Evolutionary conservation across 2,329 filamentous ascomycete species (phyloP).

Genomic region (Mariannaea elegans): DNA sequence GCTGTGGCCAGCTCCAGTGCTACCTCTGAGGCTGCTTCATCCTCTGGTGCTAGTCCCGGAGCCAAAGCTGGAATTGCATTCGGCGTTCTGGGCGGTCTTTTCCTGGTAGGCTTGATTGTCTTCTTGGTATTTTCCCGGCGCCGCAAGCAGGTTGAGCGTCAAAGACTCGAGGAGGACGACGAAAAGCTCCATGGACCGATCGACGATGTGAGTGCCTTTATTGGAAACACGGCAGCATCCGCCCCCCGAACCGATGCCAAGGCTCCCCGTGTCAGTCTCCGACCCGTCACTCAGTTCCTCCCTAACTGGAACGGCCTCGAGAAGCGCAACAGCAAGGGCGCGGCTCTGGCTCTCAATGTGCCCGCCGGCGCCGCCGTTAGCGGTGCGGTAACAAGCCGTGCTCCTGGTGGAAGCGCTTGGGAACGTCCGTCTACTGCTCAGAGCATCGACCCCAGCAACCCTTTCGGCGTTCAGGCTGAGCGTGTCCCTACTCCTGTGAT

Average conservation of each 20-base stretch:
- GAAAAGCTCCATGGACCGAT: conserved; percentile 66
- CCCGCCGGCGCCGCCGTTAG: conserved; percentile 35
- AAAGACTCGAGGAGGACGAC: conserved; percentile 63
- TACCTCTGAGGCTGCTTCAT: conserved; percentile 29
- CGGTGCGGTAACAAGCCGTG: conserved; percentile 32
- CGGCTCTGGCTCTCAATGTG: conserved; percentile 50
- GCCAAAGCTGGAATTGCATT: conserved; percentile 85
- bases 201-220: conserved; percentile 37
- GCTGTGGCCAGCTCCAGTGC: conserved; percentile 33
- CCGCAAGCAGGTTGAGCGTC: conserved; percentile 70
- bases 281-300: conserved; percentile 85
- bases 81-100: conserved; percentile 77
- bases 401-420: conserved; percentile 52
- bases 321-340: conserved; percentile 60
- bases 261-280: conserved; percentile 85
- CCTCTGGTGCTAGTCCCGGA: conserved; percentile 45
- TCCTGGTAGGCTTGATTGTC: conserved; percentile 71
- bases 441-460: conserved; percentile 69
- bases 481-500: conserved; percentile 53
- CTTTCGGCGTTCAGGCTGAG: conserved; percentile 73
- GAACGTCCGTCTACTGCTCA: conserved; percentile 58
- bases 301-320: conserved; percentile 65
- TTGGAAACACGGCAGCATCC: conserved; percentile 18
- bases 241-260: conserved; percentile 51
- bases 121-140: conserved; percentile 76